These are phyloP conservation scores for Saccharomycopsis phalli DNA, from an alignment of 1,139 yeast genomes.

Conservation along the genomic window DNA sequence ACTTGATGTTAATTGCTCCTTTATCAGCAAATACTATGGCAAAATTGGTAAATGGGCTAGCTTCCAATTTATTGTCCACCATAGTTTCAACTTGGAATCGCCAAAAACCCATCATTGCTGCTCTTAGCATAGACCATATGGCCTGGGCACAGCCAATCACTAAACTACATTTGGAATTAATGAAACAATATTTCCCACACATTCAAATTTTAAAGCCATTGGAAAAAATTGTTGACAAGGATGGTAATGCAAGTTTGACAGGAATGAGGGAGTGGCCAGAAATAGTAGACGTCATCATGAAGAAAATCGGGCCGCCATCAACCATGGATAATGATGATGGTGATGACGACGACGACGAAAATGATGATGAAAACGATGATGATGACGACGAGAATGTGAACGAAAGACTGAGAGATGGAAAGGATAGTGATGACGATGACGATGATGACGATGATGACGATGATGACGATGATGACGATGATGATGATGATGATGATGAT, in stretches of 20 bases:
- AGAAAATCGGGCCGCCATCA: constrained; percentile 52
- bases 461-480: constrained; percentile 8
- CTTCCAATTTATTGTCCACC: constrained; percentile 79
- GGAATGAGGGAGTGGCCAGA: constrained; percentile 91
- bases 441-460: constrained; percentile 8
- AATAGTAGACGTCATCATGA: constrained; percentile 74
- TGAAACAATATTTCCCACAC: constrained; percentile 86
- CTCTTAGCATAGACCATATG: constrained; percentile 90
- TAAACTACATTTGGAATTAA: constrained; percentile 63
- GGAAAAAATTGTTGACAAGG: constrained; percentile 89
- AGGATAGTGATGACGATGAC: constrained; percentile 12
- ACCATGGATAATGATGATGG: constrained; percentile 32
- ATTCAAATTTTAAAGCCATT: constrained; percentile 82
- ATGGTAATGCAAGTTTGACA: constrained; percentile 94
- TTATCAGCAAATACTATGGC: constrained; percentile 84
- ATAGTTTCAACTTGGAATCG: constrained; percentile 91
- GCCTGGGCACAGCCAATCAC: constrained; percentile 85
- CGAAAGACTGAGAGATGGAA: constrained; percentile 13
- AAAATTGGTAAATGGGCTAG: constrained; percentile 77
- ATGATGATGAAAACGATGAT: constrained; percentile 34
- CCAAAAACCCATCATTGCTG: constrained; percentile 74
- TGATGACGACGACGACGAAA: constrained; percentile 37
- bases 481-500: constrained; percentile 6
- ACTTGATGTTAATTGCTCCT: constrained; percentile 79
- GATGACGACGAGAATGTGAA: constrained; percentile 29